phyloP scores from a whole-genome alignment of 768 basidiomycete species.

The Lentinula lateritia region DNA sequence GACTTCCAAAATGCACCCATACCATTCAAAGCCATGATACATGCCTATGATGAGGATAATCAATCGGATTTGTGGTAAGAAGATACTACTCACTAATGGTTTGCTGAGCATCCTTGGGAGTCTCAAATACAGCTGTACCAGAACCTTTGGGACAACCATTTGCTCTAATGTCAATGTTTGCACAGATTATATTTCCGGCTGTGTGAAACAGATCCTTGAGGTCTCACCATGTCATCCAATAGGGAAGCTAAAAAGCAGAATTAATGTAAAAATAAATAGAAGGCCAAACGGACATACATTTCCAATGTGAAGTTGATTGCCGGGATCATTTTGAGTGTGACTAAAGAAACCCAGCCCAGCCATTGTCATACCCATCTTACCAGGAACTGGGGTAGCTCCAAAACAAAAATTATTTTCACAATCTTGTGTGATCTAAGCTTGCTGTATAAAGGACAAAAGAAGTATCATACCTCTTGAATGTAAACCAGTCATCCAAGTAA shows the following conservation, averaged over 20 bases:
- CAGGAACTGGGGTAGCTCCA: slow-evolving; percentile 91
- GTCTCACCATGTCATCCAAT: slow-evolving; percentile 97
- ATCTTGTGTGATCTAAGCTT: slow-evolving; percentile 51
- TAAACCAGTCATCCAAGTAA: slow-evolving; percentile 96
- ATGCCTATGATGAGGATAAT: slow-evolving; percentile 50
- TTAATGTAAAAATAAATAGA: not conserved
- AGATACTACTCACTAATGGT: slow-evolving; percentile 67
- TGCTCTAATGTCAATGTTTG: slow-evolving; percentile 90
- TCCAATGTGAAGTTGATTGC: slow-evolving; percentile 89
- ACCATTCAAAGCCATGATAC: slow-evolving; percentile 98
- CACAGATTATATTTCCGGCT: slow-evolving; percentile 91
- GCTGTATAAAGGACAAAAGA: not conserved
- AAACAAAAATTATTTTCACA: slow-evolving; percentile 95
- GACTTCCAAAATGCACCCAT: slow-evolving; percentile 91
- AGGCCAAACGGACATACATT: slow-evolving; percentile 45
- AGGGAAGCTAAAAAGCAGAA: slow-evolving; percentile 65
- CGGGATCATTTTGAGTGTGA: slow-evolving; percentile 54
- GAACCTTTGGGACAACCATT: slow-evolving; percentile 94
- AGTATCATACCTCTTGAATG: slow-evolving; percentile 78
- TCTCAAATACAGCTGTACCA: slow-evolving; percentile 96
- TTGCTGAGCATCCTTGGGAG: slow-evolving; percentile 81
- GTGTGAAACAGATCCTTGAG: slow-evolving; percentile 95
- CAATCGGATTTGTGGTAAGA: not conserved
- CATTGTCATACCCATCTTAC: slow-evolving; percentile 94
- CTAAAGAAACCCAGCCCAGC: slow-evolving; percentile 76